phyloP scores from a whole-genome alignment of 2,329 filamentous ascomycete species.

The Clonostachys byssicola region DNA sequence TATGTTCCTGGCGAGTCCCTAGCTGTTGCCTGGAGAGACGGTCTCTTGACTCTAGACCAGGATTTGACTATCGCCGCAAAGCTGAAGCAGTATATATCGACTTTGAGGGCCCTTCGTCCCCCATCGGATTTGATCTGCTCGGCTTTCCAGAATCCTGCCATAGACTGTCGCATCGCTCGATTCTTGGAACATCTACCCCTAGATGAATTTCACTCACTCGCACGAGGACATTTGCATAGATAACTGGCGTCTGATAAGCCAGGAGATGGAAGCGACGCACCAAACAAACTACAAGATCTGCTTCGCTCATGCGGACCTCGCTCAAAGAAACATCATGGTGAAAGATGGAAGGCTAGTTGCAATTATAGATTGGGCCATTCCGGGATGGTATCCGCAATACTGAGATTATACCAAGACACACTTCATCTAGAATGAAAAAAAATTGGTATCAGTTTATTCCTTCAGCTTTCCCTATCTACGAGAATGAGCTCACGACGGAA shows the following conservation, averaged over 20 bases:
- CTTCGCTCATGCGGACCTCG: constrained; percentile 18
- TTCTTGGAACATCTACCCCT: constrained; percentile 17
- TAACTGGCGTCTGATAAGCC: too few species aligned
- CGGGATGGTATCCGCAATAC: constrained; percentile 27
- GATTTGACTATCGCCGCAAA: constrained; percentile 11
- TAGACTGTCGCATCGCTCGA: constrained; percentile 15
- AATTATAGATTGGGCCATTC: constrained; percentile 22
- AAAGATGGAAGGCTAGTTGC: constrained; percentile 13
- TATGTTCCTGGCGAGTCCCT: constrained; percentile 12
- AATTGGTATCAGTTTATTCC: constrained; percentile 13
- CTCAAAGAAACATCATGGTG: constrained; percentile 19
- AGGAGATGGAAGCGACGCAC: too few species aligned
- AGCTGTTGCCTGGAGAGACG: constrained; percentile 7
- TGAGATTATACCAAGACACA: constrained; percentile 22
- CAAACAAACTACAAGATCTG: constrained; percentile 10
- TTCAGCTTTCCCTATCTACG: constrained; percentile 11
- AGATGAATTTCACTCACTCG: constrained; percentile 15
- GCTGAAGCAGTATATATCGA: constrained; percentile 11
- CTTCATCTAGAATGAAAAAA: constrained; percentile 9
- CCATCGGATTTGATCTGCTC: constrained; percentile 13
- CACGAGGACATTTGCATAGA: constrained; percentile 5
- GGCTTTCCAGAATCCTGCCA: constrained; percentile 14
- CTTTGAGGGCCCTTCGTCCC: constrained; percentile 14
- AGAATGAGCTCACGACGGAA: constrained; percentile 15
- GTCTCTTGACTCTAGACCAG: constrained; percentile 10